Base-by-base conservation (phyloP, 2,329 filamentous ascomycete genomes). In the Amylocarpus encephaloides region DNA sequence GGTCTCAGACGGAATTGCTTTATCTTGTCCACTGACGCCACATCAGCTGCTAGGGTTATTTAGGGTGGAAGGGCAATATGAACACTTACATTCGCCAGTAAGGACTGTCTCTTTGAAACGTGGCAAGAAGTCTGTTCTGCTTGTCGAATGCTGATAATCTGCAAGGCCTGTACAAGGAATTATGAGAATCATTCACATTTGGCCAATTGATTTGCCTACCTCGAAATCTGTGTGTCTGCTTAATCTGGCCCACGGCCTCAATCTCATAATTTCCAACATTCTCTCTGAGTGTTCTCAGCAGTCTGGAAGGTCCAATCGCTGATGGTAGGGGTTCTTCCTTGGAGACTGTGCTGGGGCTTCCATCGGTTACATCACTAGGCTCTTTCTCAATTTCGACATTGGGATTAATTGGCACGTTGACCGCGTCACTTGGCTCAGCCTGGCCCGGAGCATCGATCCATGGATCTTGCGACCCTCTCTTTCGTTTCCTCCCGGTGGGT, bases 161-260 rank as follows among this genome's bases (percentile, higher is more conserved):
- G 89, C 85, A 57, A 95, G 75, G 30, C 78, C 80, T 80, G 22
- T 26, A 32, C 34, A 30, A 50, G 22, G 18, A 10, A 30, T 9
- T 13, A 43, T 10, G 50, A 65, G 9, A 40, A 22, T 9, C 18
- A 38, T 35, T 10, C 34, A 13, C 12, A 30, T 11, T 40, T 30
- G 13, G 22, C 11, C 7, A 6, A 30, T n/a, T 36, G 16, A 15
- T 12, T 12, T 10, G 9, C 48, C 22, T 66, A 77, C 83, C 83
- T 65, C 92, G 80, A 68, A 94, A 98, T 34, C 92, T 81, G 73
- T 97, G 90, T 1, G 86, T 93, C 59, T 88, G 82, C 49, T 83
- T 80, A 53, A 96, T 79, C 16, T 82, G 69, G 6, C 89, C 89
- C 2, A 91, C 76, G 1, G 83, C 76, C 58, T 90, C 81, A 29